Evolutionary conservation across 1,284 basidiomycete genomes (phyloP), one percentile per base, ranked within the genome.

Genomic region (Peniophora sp.): DNA sequence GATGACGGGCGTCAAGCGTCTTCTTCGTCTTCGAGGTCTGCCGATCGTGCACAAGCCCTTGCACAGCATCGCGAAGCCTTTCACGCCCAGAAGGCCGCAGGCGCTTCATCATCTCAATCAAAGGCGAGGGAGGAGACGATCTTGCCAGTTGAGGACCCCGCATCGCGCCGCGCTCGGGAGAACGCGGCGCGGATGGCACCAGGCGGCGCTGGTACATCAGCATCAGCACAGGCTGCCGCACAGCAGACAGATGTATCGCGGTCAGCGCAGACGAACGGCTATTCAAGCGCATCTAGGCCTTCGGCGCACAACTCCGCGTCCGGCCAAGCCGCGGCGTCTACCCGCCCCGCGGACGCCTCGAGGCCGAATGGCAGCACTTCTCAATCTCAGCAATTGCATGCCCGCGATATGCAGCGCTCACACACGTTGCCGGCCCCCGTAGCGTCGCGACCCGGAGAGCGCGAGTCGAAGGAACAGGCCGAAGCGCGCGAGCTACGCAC

Each of bases 401-500:
- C 43, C 23, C 43, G 43, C 20, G 43, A 45, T n/a, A 20, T 47
- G 15, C 52, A 52, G 17, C 41, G 51, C 39, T 45, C 47, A 41
- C 53, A 57, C 32, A 20, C 17, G 8, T n/a, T 57, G 5, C 47
- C 52, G 9, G 56, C 62, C 51, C 47, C 54, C 50, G 42, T 59
- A 18, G 48, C 52, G 17, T 58, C 60, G 39, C 61, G 62, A 23
- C 36, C 58, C 18, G 3, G 49, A 43, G 39, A 24, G 32, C 52
- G 24, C 55, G 42, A 57, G 58, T n/a, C 53, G 18, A 43, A 42
- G n/a, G 51, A 60, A 27, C 59, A 59, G 39, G 59, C 62, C 0
- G 66, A 70, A 32, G 69, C 65, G 47, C 67, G 62, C 18, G 73
- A 78, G 18, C 73, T 86, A 14, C 74, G 79, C 44, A 70, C 81